Evolutionary conservation across 2,329 filamentous ascomycete genomes (phyloP), one percentile per base, ranked within the genome.

Genomic region (Amesomyces nigricolor): DNA sequence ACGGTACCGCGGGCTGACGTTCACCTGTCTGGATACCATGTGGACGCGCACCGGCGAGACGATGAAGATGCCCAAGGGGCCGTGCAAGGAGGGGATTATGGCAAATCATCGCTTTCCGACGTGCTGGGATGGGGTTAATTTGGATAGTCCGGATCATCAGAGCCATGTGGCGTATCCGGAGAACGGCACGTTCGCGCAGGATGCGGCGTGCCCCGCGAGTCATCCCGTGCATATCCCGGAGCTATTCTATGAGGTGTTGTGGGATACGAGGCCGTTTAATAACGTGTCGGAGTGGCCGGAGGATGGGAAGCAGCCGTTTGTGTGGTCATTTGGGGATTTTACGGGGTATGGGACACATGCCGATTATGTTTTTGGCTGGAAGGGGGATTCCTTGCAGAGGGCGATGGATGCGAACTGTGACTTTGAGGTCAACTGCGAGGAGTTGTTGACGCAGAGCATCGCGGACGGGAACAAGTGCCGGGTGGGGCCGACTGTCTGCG

Each of bases 91-190:
- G 8, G 67, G 66, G 4, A 70, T 70, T 51, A 70, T 74, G 66
- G 68, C 72, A 42, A 74, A 73, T 52, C 69, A 73, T 48, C 70
- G 72, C 10, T 74, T 75, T 65, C 74, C 73, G 29, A 71, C 67
- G 49, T 82, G 79, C 71, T 82, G 79, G 79, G 72, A 82, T 57
- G 80, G 79, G 37, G 70, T 70, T 38, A 73, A 78, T 58, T 58
- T 76, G 49, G 78, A 81, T 63, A 70, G 71, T n/a, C 58, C 70
- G 1, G 73, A 81, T 63, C 77, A 73, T 64, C 69, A 64, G 30
- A 61, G 58, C 30, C 66, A 68, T 54, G 63, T 82, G 58, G 70
- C 73, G 2, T 82, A 82, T 59, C 78, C 78, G 43, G 29, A 22
- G 48, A 55, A 51, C 39, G 57, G 57, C 38, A 61, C 51, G 1